Base-by-base conservation (phyloP, 441 rosid species). In the Bruguiera hainesii region DNA sequence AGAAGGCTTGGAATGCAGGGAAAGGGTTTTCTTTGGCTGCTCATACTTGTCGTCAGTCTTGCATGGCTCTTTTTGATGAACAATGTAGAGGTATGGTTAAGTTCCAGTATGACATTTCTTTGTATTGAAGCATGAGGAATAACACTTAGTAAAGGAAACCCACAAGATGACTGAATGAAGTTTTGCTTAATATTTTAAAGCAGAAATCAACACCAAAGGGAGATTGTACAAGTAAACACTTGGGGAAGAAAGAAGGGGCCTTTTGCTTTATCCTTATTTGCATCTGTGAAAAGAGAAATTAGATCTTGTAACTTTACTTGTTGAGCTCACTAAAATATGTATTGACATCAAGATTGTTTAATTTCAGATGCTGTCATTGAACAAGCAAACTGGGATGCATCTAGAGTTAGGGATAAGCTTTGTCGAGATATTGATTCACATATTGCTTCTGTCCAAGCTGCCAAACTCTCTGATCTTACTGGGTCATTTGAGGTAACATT, bases 331-430 rank as follows among this genome's bases (percentile, higher is more conserved):
- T 56, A 18, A 73, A 63, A 29, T 31, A 48, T 56, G 35, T 42
- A 57, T 57, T 26, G 28, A 55, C 5, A 23, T 23, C 2, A 16
- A 48, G 21, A 50, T 26, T 16, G 26, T 15, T 0, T 66, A 31
- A 52, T 83, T 78, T 75, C 87, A 89, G 93, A 85, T 89, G 90
- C 87, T 72, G 61, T 83, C 70, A 74, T 96, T 81, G 87, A 81
- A 73, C 89, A 83, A 86, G 96, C 99, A 71, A 84, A 82, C 56
- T 93, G 97, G 98, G 96, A 86, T 75, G 73, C 88, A 65, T 55
- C 85, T 61, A 93, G 88, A 84, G 86, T 65, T 59, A 70, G 89
- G 61, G 98, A 89, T 52, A 82, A 89, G 79, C 82, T 93, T 61
- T 75, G 52, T n/a, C 94, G 88, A 68, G 98, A 82, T 75, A 81